These are phyloP conservation scores for Amanita pseudoporphyria DNA, from an alignment of 768 basidiomycete genomes.

Conservation along the genomic window DNA sequence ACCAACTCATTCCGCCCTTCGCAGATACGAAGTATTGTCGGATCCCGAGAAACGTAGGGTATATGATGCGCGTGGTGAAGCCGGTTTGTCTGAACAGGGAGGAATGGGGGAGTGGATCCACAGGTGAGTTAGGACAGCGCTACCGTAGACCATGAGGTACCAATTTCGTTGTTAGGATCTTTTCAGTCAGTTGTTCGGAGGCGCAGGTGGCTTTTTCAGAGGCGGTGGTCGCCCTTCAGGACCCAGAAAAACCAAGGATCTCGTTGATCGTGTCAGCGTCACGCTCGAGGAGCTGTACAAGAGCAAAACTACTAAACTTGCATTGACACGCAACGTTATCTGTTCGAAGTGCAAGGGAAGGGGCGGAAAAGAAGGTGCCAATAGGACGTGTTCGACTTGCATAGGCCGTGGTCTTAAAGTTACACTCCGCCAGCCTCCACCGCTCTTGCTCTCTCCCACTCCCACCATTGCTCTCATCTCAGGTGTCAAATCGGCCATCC, in stretches of 20 bases:
- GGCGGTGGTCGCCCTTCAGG: constrained; percentile 58
- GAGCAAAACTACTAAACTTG: constrained; percentile 97
- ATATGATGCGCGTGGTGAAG: constrained; percentile 91
- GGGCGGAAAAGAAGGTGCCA: constrained; percentile 96
- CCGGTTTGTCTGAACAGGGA: constrained; percentile 77
- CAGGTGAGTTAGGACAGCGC: constrained; percentile 42
- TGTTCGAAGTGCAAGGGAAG: constrained; percentile 92
- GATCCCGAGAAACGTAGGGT: constrained; percentile 73
- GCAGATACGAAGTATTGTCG: constrained; percentile 87
- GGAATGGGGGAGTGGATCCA: constrained; percentile 96
- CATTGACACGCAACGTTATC: constrained; percentile 90
- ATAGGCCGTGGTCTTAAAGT: constrained; percentile 86
- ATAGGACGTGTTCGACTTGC: constrained; percentile 69
- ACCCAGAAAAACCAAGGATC: constrained; percentile 93
- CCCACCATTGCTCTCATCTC: too few species aligned
- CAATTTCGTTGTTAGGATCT: constrained; percentile 51
- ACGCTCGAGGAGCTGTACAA: constrained; percentile 98
- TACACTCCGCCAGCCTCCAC: constrained; percentile 89
- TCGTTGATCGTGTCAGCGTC: constrained; percentile 93
- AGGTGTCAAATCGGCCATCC: too few species aligned
- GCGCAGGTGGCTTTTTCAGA: constrained; percentile 69
- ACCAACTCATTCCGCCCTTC: constrained; percentile 5
- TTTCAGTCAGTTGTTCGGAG: constrained; percentile 94
- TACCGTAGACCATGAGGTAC: constrained; percentile 1
- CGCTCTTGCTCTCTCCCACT: too few species aligned